Percentiles rank a stretch among this genome's conserved stretches.
These are phyloP conservation scores for Mucor velutinosus DNA, from an alignment of 371 early-diverging fungal genomes.

Conservation along the genomic window DNA sequence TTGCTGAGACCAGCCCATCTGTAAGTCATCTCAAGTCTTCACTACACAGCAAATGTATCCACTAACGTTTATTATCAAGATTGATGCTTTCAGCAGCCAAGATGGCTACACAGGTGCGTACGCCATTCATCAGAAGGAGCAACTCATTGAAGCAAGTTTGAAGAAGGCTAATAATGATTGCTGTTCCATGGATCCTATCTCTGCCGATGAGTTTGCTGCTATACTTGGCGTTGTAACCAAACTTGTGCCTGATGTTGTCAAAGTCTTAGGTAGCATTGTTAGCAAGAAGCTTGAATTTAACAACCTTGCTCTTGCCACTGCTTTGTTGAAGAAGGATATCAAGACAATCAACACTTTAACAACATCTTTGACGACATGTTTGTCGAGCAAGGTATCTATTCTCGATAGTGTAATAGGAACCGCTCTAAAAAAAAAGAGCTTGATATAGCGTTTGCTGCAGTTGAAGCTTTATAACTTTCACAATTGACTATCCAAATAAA, in stretches of 20 bases:
- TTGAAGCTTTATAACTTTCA: not conserved
- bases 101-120: slow-evolving; percentile 19
- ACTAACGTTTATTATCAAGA: slow-evolving; percentile 1
- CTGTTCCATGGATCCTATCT: not conserved
- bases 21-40: not conserved
- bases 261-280: slow-evolving; percentile 9
- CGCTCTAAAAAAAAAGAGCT: not conserved
- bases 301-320: slow-evolving; percentile 11
- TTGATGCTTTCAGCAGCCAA: slow-evolving; percentile 14
- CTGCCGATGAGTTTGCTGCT: slow-evolving; percentile 20
- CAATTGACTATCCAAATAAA: not conserved
- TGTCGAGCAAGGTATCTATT: not conserved
- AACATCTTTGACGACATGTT: not conserved
- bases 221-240: slow-evolving; percentile 9
- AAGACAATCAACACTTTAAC: not conserved
- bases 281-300: slow-evolving; percentile 21
- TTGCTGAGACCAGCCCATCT: not conserved
- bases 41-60: not conserved
- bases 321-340: slow-evolving; percentile 17
- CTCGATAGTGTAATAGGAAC: not conserved
- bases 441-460: not conserved
- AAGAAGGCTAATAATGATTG: slow-evolving; percentile 17
- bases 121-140: slow-evolving; percentile 10
- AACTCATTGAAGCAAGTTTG: slow-evolving; percentile 11
- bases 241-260: slow-evolving; percentile 16